Evolutionary conservation across 768 basidiomycete species (phyloP).

Genomic region (Boletellus ananiceps): DNA sequence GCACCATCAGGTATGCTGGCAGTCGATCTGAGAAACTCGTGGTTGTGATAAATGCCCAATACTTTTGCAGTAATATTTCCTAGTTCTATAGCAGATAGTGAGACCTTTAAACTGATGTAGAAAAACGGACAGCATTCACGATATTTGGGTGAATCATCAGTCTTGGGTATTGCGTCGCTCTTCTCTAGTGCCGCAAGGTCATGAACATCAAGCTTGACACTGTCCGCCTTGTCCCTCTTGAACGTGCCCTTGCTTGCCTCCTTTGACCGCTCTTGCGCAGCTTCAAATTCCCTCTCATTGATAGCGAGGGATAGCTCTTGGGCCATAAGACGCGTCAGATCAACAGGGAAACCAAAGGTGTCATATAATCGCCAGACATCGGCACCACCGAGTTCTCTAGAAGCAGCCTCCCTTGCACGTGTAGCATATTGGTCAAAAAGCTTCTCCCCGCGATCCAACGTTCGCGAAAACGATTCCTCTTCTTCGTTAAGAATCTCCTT

Average conservation of each 20-base stretch:
- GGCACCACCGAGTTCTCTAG: constrained; percentile 71
- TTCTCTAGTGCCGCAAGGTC: constrained; percentile 85
- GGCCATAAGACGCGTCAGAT: constrained; percentile 95
- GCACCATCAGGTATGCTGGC: constrained; percentile 56
- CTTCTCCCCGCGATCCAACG: constrained; percentile 93
- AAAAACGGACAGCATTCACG: constrained; percentile 43
- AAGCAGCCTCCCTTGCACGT: constrained; percentile 57
- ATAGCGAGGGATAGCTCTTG: constrained; percentile 83
- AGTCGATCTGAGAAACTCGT: constrained; percentile 69
- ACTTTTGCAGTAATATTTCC: constrained; percentile 75
- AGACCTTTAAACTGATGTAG: not conserved
- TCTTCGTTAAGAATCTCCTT: constrained; percentile 97
- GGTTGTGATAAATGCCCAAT: constrained; percentile 82
- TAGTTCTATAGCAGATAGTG: constrained; percentile 43
- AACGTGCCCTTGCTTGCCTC: constrained; percentile 84
- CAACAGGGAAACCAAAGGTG: constrained; percentile 97
- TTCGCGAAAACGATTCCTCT: constrained; percentile 96
- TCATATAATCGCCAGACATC: constrained; percentile 98
- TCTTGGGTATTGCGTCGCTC: constrained; percentile 75
- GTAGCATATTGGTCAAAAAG: constrained; percentile 86
- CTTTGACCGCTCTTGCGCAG: constrained; percentile 82
- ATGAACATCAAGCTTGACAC: constrained; percentile 92
- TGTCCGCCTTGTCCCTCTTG: constrained; percentile 63
- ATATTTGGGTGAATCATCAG: constrained; percentile 90
- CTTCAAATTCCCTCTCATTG: constrained; percentile 85